A percentile compares a stretch with the other conserved stretches of the same genome.
phyloP scores from a whole-genome alignment of 2,329 filamentous ascomycete species.

The Thielaviopsis punctulata region DNA sequence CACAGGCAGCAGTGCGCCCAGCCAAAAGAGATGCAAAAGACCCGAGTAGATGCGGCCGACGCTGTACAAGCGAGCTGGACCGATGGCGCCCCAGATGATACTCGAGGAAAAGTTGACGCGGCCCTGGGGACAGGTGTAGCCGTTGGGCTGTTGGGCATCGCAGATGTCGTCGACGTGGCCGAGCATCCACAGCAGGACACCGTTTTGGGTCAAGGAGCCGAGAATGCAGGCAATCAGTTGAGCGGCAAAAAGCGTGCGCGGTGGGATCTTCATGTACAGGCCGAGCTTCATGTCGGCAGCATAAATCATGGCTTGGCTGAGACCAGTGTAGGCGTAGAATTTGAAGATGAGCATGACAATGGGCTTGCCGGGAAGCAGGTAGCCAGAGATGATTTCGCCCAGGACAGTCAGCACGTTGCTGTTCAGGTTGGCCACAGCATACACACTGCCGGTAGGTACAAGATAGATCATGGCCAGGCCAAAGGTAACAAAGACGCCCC shows the following conservation, averaged over 20 bases:
- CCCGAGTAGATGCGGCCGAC: constrained; percentile 27
- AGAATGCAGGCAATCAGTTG: constrained; percentile 24
- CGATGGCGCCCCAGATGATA: constrained; percentile 46
- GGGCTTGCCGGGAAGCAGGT: constrained; percentile 29
- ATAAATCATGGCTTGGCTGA: constrained; percentile 29
- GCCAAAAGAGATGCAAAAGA: constrained; percentile 37
- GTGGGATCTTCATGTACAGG: constrained; percentile 36
- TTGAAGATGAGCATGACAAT: constrained; percentile 34
- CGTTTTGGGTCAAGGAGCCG: constrained; percentile 22
- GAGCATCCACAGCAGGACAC: constrained; percentile 22
- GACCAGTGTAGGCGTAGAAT: constrained; percentile 28
- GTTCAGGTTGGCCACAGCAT: constrained; percentile 30
- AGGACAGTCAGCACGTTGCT: constrained; percentile 30
- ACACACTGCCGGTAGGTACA: constrained; percentile 27
- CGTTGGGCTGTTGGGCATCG: constrained; percentile 26
- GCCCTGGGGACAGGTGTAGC: constrained; percentile 39
- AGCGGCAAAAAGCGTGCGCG: constrained; percentile 30
- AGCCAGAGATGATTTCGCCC: constrained; percentile 31
- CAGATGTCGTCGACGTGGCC: constrained; percentile 36
- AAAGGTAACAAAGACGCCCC: constrained; percentile 24
- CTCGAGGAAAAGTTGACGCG: constrained; percentile 42
- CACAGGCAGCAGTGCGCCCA: constrained; percentile 31
- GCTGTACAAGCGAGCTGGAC: constrained; percentile 19
- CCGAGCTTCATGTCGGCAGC: constrained; percentile 33
- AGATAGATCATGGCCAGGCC: constrained; percentile 23